Conservation (phyloP, 2,329 filamentous ascomycete species). For the Beauveria asiatica region DNA sequence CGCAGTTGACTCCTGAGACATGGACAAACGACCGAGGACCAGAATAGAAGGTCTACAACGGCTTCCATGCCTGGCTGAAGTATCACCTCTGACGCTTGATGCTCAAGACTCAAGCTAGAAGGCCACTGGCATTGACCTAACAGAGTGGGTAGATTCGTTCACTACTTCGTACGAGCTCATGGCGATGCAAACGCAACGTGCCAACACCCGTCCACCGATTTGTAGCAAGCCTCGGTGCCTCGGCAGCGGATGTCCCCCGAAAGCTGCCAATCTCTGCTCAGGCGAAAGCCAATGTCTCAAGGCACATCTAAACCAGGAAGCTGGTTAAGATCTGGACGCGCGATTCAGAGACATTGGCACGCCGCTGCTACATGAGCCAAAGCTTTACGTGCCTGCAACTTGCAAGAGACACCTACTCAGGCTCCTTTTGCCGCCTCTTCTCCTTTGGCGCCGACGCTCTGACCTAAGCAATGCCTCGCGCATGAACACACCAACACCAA, state of each 20-base stretch:
- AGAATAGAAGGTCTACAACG: neutral
- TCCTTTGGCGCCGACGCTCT: neutral
- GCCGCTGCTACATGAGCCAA: neutral
- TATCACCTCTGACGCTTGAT: neutral
- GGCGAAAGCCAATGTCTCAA: constrained; percentile 4
- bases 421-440: neutral
- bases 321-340: constrained; percentile 1
- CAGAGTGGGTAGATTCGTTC: no score
- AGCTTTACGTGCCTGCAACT: no score
- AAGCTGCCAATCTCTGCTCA: neutral
- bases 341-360: constrained; percentile 9
- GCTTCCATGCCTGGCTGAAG: neutral
- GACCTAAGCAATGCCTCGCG: neutral
- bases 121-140: no score
- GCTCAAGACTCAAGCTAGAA: neutral
- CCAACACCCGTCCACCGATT: no score
- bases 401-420: no score
- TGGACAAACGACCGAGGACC: neutral
- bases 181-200: no score
- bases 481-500: neutral
- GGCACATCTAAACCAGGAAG: constrained; percentile 9
- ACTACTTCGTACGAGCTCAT: no score
- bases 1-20: neutral
- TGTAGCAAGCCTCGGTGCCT: neutral
- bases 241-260: neutral